A percentile compares a stretch with the other conserved stretches of the same genome.
phyloP scores from a whole-genome alignment of 805 yeast species.

The Groenewaldozyma tartarivorans region DNA sequence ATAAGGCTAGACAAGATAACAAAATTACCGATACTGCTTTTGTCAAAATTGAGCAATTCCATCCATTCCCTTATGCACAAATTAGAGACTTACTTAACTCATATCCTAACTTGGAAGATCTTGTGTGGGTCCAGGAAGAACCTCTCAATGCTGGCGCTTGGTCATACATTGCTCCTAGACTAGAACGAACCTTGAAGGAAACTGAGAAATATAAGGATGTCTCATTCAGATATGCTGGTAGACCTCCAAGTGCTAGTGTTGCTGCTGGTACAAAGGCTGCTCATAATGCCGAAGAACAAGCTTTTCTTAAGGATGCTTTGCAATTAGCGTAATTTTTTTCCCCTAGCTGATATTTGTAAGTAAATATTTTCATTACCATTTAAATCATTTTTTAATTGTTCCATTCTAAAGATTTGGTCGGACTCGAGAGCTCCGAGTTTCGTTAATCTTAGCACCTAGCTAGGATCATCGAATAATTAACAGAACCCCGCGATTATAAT shows the following conservation, averaged over 20 bases:
- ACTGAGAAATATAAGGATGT: conserved; percentile 55
- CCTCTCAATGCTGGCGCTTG: conserved; percentile 95
- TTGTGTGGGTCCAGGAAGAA: conserved; percentile 98
- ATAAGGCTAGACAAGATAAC: conserved; percentile 73
- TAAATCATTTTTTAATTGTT: no score
- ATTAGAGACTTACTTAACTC: conserved; percentile 71
- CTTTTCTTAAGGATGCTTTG: conserved; percentile 74
- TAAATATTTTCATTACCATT: no score
- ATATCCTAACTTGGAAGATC: conserved; percentile 76
- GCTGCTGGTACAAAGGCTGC: conserved; percentile 93
- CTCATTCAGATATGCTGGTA: conserved; percentile 79
- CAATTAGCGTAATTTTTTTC: no score
- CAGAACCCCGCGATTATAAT: no score
- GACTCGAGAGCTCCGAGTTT: no score
- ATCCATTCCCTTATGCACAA: conserved; percentile 98
- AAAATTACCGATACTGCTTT: conserved; percentile 80
- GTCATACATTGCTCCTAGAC: conserved; percentile 74
- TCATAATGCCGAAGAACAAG: conserved; percentile 83
- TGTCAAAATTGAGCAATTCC: conserved; percentile 84
- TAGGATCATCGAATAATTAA: no score
- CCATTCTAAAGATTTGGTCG: no score
- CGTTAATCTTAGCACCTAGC: no score
- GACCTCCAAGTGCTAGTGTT: conserved; percentile 96
- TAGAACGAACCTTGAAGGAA: conserved; percentile 65
- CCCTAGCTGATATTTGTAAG: no score